Conservation (phyloP, 2,329 filamentous ascomycete genomes). For the Apiospora koreana region DNA sequence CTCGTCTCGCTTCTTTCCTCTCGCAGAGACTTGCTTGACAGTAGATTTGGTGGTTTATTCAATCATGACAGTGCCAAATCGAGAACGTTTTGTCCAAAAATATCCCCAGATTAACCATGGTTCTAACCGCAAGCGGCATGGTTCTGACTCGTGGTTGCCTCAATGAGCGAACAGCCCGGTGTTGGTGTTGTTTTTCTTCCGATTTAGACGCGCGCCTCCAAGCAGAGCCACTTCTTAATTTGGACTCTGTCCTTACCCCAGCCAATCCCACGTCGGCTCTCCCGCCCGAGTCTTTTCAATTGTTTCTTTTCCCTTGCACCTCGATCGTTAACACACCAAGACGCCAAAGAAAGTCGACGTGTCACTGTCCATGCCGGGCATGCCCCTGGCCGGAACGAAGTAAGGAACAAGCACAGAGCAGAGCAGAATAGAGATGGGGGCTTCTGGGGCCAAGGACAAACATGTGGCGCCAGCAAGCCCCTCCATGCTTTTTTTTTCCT, state of each 20-base stretch:
- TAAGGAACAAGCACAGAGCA: not conserved
- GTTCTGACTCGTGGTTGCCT: not conserved
- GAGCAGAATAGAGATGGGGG: conserved; percentile 1
- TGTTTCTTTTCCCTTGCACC: not conserved
- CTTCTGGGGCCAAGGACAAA: not conserved
- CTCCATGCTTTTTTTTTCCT: not conserved
- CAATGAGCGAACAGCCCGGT: not conserved
- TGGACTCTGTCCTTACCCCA: conserved; percentile 1
- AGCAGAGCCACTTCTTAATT: conserved; percentile 14
- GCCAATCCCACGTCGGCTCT: conserved; percentile 13
- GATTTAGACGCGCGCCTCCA: conserved; percentile 27
- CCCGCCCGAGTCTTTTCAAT: not conserved
- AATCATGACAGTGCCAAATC: not conserved
- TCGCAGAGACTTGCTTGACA: too few species aligned
- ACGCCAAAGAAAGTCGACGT: not conserved
- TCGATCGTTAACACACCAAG: not conserved
- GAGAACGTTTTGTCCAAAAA: not conserved
- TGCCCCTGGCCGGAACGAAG: not conserved
- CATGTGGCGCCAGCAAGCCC: not conserved
- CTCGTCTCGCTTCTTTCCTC: too few species aligned
- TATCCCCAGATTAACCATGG: not conserved
- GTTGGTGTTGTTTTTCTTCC: not conserved
- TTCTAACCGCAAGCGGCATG: not conserved
- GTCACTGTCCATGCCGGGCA: not conserved
- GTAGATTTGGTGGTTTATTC: not conserved